These are phyloP conservation scores for Aspergillus sclerotiicarbonarius DNA, from an alignment of 495 filamentous ascomycete species.

Conservation along the genomic window DNA sequence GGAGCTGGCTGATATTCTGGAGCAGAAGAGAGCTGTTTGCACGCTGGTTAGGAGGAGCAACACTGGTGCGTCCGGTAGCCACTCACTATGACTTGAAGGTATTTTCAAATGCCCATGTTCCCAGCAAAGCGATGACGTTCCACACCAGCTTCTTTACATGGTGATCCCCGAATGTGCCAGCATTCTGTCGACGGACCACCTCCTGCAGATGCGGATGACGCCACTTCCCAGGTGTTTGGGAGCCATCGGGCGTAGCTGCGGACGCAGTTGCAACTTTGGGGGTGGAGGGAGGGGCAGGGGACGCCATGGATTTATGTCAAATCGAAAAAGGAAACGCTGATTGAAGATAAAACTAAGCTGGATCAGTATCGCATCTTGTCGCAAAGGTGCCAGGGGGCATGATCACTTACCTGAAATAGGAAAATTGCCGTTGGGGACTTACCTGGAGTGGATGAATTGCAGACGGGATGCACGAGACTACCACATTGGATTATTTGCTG, in stretches of 20 bases:
- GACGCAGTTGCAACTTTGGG: slow-evolving; percentile 57
- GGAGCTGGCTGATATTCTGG: slow-evolving; percentile 19
- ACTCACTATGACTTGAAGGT: slow-evolving; percentile 41
- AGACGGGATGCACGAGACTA: neutral
- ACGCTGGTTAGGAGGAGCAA: neutral
- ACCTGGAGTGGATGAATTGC: neutral
- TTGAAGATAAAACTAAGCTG: slow-evolving; percentile 2
- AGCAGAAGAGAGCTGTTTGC: slow-evolving; percentile 25
- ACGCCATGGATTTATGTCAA: slow-evolving; percentile 32
- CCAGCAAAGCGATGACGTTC: slow-evolving; percentile 57
- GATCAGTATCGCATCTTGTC: neutral
- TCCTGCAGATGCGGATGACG: slow-evolving; percentile 78
- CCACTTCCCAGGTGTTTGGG: slow-evolving; percentile 77
- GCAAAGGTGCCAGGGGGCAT: neutral
- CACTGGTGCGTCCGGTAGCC: slow-evolving; percentile 4
- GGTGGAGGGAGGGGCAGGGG: slow-evolving; percentile 50
- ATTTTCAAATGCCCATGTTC: slow-evolving; percentile 40
- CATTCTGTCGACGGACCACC: slow-evolving; percentile 70
- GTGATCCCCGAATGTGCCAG: slow-evolving; percentile 66
- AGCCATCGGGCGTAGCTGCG: slow-evolving; percentile 44
- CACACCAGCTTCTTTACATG: slow-evolving; percentile 64
- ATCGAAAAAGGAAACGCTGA: neutral
- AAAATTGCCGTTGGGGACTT: neutral
- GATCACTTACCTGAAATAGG: slow-evolving; percentile 15
- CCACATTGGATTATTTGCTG: neutral